phyloP scores from a whole-genome alignment of 306 rosid genomes.

The Pachyrhizus erosus region DNA sequence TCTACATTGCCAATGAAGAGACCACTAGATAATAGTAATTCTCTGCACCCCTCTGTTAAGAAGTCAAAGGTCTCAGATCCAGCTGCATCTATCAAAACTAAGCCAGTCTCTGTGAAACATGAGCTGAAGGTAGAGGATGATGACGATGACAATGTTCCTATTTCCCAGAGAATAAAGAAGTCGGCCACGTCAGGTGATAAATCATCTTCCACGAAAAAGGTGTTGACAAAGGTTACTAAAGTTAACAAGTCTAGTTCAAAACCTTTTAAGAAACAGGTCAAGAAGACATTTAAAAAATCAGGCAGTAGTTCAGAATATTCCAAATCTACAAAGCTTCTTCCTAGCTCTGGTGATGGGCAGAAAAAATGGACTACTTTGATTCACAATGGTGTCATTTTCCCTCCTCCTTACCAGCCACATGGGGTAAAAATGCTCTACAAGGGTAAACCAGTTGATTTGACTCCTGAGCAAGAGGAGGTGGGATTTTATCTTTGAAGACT shows the following conservation, averaged over 20 bases:
- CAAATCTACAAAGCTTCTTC: constrained; percentile 73
- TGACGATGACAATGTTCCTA: constrained; percentile 53
- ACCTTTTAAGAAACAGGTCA: constrained; percentile 51
- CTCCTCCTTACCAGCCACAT: constrained; percentile 85
- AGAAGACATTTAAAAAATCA: constrained; percentile 46
- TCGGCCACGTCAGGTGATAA: constrained; percentile 30
- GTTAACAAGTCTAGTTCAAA: constrained; percentile 47
- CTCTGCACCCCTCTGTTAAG: constrained; percentile 37
- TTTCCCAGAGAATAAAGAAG: constrained; percentile 47
- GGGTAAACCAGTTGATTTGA: constrained; percentile 80
- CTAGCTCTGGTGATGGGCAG: constrained; percentile 95
- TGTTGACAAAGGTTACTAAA: constrained; percentile 42
- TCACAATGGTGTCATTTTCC: constrained; percentile 97
- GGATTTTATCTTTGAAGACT: constrained; percentile 28
- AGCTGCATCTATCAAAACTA: constrained; percentile 41
- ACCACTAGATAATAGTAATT: constrained; percentile 45
- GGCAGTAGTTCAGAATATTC: constrained; percentile 70
- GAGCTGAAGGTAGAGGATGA: constrained; percentile 47
- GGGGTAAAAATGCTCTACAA: constrained; percentile 79
- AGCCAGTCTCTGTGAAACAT: constrained; percentile 33
- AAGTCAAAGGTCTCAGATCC: constrained; percentile 50
- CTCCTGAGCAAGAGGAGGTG: constrained; percentile 96
- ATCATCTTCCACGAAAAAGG: constrained; percentile 45
- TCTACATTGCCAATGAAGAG: constrained; percentile 49
- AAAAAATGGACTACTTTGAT: constrained; percentile 92